Evolutionary conservation across 257 asterid species (phyloP), one percentile per base, ranked within the genome.

Genomic region (Gynochthodes officinalis): DNA sequence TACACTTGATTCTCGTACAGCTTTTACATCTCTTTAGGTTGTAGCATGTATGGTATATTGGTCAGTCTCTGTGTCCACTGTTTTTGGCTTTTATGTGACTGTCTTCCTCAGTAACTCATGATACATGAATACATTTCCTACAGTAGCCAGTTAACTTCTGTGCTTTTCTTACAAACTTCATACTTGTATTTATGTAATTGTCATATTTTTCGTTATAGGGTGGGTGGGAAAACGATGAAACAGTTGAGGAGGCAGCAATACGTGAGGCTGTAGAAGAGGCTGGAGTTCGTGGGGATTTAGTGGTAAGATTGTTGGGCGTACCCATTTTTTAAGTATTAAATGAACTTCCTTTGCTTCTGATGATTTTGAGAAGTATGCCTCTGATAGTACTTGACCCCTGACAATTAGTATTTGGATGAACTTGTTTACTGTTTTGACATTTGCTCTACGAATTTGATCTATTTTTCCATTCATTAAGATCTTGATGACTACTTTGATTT

Each of bases 141-240:
- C 10, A 27, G 8, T 28, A 69, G 28, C 44, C 32, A 37, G 8
- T 53, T 53, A 46, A 53, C 23, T 14, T n/a, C n/a, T n/a, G 28
- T 21, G 23, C 33, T 23, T 39, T 53, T 53, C 13, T 16, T 21
- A 49, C 48, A 11, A 42, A 42, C 40, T 60, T 40, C 63, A 40
- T 42, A 39, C 63, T 69, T n/a, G n/a, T n/a, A 66, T 72, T 42
- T 2, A 54, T 57, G 27, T 32, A 11, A 35, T 33, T 63, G 40
- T 63, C 68, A 50, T 55, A 52, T 64, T 67, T 48, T 39, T 54
- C 59, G 18, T 59, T 73, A 67, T 62, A 93, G 97, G 98, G 98
- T 74, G 98, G 98, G 40, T 93, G 98, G 98, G 98, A 93, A 84
- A 93, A 93, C 64, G 98, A 93, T 71, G 98, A 93, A 84, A 93